Conservation (phyloP, 495 filamentous ascomycete genomes). For the Lepidopterella palustris region DNA sequence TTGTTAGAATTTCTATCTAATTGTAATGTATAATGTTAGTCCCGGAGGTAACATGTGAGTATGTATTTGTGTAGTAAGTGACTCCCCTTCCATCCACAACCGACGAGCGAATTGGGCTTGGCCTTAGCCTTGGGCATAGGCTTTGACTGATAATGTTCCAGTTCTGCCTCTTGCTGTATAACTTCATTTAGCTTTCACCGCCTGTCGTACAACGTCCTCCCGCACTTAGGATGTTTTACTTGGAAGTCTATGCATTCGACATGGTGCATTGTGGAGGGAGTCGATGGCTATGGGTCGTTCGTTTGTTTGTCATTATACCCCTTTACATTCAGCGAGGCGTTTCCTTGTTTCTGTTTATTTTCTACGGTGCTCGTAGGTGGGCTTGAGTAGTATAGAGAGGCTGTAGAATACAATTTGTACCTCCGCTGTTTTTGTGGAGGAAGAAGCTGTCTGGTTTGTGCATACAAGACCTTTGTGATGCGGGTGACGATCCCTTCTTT, state of each 20-base stretch:
- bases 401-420: neutral
- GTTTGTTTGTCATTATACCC: constrained; percentile 3
- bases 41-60: neutral
- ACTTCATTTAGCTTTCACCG: too few relatives aligned
- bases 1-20: neutral
- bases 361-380: neutral
- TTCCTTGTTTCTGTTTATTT: neutral
- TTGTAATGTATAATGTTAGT: neutral
- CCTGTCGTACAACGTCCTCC: too few relatives aligned
- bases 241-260: neutral
- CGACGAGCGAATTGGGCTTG: too few relatives aligned
- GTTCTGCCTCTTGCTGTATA: too few relatives aligned
- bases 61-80: neutral
- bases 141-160: too few relatives aligned
- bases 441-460: neutral
- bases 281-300: neutral
- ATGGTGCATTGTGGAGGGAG: neutral
- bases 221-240: too few relatives aligned
- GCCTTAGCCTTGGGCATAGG: too few relatives aligned
- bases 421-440: neutral
- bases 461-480: neutral
- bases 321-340: constrained; percentile 1
- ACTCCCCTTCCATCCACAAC: too few relatives aligned
- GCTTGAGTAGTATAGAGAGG: neutral
- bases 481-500: neutral